phyloP scores from a whole-genome alignment of 305 asterid species.

The Euphrasia arctica region DNA sequence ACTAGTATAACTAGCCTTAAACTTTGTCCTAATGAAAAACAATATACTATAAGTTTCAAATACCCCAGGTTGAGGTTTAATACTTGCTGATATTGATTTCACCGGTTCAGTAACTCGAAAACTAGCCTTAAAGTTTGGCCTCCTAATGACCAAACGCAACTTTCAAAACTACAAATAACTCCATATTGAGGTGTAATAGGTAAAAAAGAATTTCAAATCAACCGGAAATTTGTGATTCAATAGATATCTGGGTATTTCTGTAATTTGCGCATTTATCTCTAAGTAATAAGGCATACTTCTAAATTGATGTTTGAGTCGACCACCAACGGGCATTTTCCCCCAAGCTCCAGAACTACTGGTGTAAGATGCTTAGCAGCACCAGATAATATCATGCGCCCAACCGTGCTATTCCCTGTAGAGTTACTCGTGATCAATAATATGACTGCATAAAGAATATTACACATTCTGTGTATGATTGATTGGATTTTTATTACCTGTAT shows the following conservation, averaged over 20 bases:
- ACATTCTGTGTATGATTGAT: background rate
- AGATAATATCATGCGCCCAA: background rate
- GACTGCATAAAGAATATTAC: background rate
- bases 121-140: too few species aligned
- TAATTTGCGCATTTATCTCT: background rate
- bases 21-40: too few species aligned
- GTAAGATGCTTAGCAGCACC: background rate
- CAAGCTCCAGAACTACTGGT: background rate
- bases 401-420: background rate
- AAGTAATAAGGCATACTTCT: background rate
- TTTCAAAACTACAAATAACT: background rate
- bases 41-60: too few species aligned
- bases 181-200: background rate
- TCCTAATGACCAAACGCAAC: too few species aligned
- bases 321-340: conserved; percentile 1
- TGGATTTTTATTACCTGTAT: conserved; percentile 50
- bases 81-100: too few species aligned
- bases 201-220: background rate
- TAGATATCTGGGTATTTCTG: background rate
- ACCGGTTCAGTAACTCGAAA: too few species aligned
- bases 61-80: too few species aligned
- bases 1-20: too few species aligned
- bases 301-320: background rate
- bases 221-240: background rate
- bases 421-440: background rate